These are phyloP conservation scores for Pseudogymnoascus sp. DNA, from an alignment of 2,329 filamentous ascomycete genomes.

Conservation along the genomic window DNA sequence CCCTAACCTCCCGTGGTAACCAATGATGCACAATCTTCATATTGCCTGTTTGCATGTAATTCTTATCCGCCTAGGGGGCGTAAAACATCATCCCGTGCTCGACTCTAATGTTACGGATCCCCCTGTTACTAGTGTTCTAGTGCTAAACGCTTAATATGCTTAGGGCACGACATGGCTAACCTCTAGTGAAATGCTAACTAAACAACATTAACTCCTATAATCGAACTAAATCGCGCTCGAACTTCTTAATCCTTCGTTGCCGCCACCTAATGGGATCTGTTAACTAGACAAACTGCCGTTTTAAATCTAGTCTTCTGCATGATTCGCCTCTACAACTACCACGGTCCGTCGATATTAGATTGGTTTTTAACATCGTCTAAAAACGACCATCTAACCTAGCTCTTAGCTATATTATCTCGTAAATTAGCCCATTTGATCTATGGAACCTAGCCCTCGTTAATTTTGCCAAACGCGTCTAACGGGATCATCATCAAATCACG, in stretches of 20 bases:
- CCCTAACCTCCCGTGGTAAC: neutral
- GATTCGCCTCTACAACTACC: neutral
- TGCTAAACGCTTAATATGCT: neutral
- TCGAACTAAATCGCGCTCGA: neutral
- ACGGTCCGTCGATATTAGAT: neutral
- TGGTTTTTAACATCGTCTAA: neutral
- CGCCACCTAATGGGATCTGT: neutral
- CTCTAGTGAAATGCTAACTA: neutral
- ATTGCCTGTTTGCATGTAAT: neutral
- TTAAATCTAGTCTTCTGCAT: neutral
- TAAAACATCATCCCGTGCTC: neutral
- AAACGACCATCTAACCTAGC: neutral
- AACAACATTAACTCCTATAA: neutral
- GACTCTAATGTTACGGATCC: neutral
- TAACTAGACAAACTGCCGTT: neutral
- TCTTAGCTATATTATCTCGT: neutral
- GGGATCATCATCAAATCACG: neutral
- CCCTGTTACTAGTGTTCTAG: neutral
- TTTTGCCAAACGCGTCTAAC: neutral
- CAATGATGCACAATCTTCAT: neutral
- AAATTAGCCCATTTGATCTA: neutral
- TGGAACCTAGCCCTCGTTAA: neutral
- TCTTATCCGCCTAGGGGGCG: neutral
- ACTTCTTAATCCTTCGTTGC: neutral
- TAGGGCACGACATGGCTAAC: neutral